Evolutionary conservation across 2,329 filamentous ascomycete genomes (phyloP).

Genomic region (Furcasterigmium sp.): DNA sequence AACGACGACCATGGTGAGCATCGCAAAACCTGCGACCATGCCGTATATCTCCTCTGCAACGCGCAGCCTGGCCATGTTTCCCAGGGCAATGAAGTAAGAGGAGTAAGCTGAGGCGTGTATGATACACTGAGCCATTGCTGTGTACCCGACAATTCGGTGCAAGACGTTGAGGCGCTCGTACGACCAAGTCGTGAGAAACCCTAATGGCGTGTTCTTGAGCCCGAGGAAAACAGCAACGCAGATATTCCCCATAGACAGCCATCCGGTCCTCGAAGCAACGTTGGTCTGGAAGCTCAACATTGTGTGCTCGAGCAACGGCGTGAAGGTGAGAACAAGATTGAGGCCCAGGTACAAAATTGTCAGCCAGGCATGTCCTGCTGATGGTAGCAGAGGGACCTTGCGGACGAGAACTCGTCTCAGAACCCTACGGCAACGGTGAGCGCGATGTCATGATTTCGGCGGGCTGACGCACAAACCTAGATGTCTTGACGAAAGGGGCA

Average conservation of each 20-base stretch:
- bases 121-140: slow-evolving; percentile 37
- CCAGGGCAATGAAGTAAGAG: slow-evolving; percentile 28
- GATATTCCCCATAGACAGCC: slow-evolving; percentile 39
- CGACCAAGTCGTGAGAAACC: slow-evolving; percentile 46
- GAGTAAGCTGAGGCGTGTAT: slow-evolving; percentile 41
- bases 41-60: slow-evolving; percentile 37
- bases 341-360: slow-evolving; percentile 23
- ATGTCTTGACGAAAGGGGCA: slow-evolving; percentile 7
- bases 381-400: slow-evolving; percentile 10
- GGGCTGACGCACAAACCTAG: slow-evolving; percentile 7
- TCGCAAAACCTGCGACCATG: slow-evolving; percentile 40
- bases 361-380: slow-evolving; percentile 22
- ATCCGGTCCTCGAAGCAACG: slow-evolving; percentile 30
- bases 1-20: slow-evolving; percentile 37
- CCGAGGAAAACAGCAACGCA: slow-evolving; percentile 47
- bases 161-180: slow-evolving; percentile 55
- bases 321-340: slow-evolving; percentile 27
- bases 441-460: not conserved
- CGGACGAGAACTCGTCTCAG: slow-evolving; percentile 7
- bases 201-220: slow-evolving; percentile 52
- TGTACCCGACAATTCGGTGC: slow-evolving; percentile 48
- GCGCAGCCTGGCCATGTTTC: slow-evolving; percentile 24
- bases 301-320: slow-evolving; percentile 22
- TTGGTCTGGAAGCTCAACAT: slow-evolving; percentile 23
- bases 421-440: slow-evolving; percentile 1